Evolutionary conservation across 1,284 basidiomycete species (phyloP), one percentile per base, ranked within the genome.

Genomic region (Ceratobasidium sp.): DNA sequence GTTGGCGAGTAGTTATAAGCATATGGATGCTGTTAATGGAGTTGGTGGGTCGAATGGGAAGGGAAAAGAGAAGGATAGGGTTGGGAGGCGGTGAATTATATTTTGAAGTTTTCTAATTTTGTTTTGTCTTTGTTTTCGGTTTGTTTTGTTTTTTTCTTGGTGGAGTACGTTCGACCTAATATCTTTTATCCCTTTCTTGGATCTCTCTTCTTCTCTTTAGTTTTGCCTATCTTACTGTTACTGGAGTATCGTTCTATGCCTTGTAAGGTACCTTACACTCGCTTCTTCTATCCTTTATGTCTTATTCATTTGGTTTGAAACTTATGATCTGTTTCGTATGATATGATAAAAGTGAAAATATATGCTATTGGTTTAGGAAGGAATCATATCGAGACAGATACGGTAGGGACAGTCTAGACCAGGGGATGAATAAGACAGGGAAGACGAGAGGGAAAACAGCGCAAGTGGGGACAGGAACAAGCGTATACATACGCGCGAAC

Each of bases 1-100:
- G 83, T 85, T 94, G 81, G 79, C 70, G 64, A 66, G n/a, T 12
- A 76, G 72, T 44, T 66, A 61, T 23, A 76, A 76, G 39, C 72
- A 76, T 55, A 64, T 76, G 72, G 72, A 76, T 33, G 66, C 28
- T 53, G 66, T 68, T 23, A 68, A 68, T 39, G 44, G 46, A 15
- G 46, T n/a, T 53, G 3, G 7, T 28, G 33, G 33, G 33, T 9
- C 58, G 6, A 26, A 51, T 28, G 26, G 40, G 3, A 51, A 39
- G 26, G 66, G 26, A 9, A 68, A 68, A 49, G 66, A 68, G 46
- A 68, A 53, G 66, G 46, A 26, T 26, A 56, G 55, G 55, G 20
- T 3, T 7, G 20, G 64, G 49, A 49, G n/a, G 40, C 18, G 18
- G n/a, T 67, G 44, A 49, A 33, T 63, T 18, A 18, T 63, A 26